Base-by-base conservation (phyloP, 2,329 filamentous ascomycete genomes). In the Penicillium polonicum region DNA sequence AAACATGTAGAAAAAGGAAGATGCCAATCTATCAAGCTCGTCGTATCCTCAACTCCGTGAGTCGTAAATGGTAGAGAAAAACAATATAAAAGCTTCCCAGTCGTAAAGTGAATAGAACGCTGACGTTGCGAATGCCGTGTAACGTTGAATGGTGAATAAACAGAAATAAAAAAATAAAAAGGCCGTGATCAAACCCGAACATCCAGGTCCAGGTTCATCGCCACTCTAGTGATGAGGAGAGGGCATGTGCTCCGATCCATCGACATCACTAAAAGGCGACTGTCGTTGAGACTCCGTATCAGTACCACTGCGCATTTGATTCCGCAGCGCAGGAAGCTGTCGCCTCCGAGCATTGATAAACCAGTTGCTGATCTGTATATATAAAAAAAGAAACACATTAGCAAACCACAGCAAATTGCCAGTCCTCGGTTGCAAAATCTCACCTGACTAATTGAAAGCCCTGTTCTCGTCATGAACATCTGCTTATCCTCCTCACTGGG, bases 401-500 rank as follows among this genome's bases (percentile, higher is more conserved):
- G 63, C 33, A 36, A 46, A 38, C 8, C 23, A 31, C n/a, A 17
- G 19, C 44, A 15, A 35, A 35, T 25, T n/a, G 9, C 4, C 45
- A 19, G 17, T 45, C 42, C 15, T 8, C 15, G 6, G 15, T 46
- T 21, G 17, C 4, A 8, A 38, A 27, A 41, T 10, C 72, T 63
- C 69, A 80, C 78, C 74, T 80, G 78, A 57, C 88, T 92, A 78
- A 95, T 88, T 54, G 90, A 88, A 29, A 96, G 79, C 0, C 86
- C 86, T 0, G 91, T 96, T 68, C 86, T 80, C 46, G 83, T 82
- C 82, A 92, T 91, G 48, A 96, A 81, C 58, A 89, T 85, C 70
- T 92, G 85, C 75, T 96, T 95, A 76, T 95, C 89, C 61, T 95
- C 90, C 73, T 95, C 90, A 5, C 87, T 92, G 1, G 91, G 91